Conservation (phyloP, 495 filamentous ascomycete species). For the Neurospora sp. region DNA sequence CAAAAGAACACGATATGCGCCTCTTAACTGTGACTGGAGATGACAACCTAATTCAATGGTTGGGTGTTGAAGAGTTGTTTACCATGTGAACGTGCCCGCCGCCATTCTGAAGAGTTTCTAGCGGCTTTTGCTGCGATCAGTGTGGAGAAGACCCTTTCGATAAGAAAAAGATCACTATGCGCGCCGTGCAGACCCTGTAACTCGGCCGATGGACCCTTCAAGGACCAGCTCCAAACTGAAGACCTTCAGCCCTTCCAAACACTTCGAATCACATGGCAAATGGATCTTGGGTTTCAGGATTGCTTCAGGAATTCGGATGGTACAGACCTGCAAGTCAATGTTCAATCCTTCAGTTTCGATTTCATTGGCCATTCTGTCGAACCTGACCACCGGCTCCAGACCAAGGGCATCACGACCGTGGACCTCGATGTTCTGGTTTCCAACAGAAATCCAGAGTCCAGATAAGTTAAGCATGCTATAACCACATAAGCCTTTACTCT, state of each 20-base stretch:
- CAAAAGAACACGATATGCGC: neutral
- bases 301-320: constrained; percentile 19
- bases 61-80: neutral
- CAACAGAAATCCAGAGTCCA: neutral
- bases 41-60: neutral
- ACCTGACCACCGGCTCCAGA: neutral
- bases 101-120: neutral
- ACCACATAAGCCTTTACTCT: neutral
- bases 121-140: neutral
- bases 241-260: neutral
- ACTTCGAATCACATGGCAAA: constrained; percentile 1
- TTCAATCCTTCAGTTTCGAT: neutral
- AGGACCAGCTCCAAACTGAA: constrained; percentile 13
- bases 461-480: neutral
- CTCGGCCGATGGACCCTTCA: neutral
- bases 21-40: neutral
- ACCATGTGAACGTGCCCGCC: neutral
- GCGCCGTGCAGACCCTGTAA: neutral
- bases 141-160: neutral
- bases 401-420: neutral
- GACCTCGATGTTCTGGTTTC: neutral
- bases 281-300: constrained; percentile 19
- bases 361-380: neutral
- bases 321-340: neutral
- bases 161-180: neutral